A percentile compares a stretch with the other conserved stretches of the same genome.
Conservation (phyloP, 1,139 yeast genomes). For the Protomyces arabidopsidicola region DNA sequence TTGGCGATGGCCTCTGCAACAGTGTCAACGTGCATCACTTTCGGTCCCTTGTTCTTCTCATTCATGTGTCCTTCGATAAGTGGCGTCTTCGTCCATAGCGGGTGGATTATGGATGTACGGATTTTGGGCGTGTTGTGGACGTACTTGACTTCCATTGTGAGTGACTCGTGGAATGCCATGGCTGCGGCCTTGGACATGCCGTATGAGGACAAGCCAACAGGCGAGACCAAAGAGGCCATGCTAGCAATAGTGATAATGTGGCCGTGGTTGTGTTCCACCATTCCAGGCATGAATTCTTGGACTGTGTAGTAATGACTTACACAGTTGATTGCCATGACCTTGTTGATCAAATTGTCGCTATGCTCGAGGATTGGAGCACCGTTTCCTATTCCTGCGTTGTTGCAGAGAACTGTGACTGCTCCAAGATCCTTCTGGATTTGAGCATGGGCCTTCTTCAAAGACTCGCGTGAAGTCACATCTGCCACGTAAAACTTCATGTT, state of each 20-base stretch:
- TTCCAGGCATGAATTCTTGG: conserved; percentile 65
- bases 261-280: conserved; percentile 59
- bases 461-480: conserved; percentile 56
- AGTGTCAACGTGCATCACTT: conserved; percentile 25
- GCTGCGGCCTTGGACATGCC: conserved; percentile 89
- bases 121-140: conserved; percentile 59
- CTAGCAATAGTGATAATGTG: conserved; percentile 80
- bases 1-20: conserved; percentile 21
- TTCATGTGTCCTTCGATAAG: conserved; percentile 16
- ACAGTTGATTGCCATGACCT: conserved; percentile 60
- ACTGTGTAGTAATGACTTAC: conserved; percentile 67
- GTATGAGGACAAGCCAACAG: conserved; percentile 48
- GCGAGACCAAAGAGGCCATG: conserved; percentile 57
- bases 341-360: conserved; percentile 40
- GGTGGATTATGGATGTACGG: conserved; percentile 18
- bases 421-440: conserved; percentile 47
- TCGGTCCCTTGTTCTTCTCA: conserved; percentile 18
- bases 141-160: conserved; percentile 64
- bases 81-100: conserved; percentile 25
- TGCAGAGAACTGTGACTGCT: conserved; percentile 59
- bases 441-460: conserved; percentile 42
- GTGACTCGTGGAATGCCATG: conserved; percentile 75
- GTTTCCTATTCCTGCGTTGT: conserved; percentile 71
- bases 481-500: conserved; percentile 52
- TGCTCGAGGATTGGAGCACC: conserved; percentile 55